phyloP scores from a whole-genome alignment of 2,329 filamentous ascomycete genomes.

The Aspergillus sp. region DNA sequence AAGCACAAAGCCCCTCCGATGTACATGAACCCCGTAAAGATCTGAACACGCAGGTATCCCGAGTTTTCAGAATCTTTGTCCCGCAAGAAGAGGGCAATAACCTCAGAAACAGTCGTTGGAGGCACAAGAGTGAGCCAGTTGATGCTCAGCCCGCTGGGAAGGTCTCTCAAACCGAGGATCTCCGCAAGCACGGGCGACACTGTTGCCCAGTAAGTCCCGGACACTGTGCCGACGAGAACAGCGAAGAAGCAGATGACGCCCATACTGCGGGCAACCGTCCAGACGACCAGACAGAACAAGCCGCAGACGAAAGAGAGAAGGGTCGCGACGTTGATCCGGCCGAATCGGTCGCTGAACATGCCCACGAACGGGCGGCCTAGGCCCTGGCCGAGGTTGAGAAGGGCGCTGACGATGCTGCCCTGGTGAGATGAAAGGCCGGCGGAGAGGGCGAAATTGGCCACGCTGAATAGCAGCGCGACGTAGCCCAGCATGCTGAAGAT shows the following conservation, averaged over 20 bases:
- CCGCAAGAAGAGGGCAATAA: constrained; percentile 52
- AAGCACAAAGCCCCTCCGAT: constrained; percentile 44
- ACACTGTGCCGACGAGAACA: constrained; percentile 48
- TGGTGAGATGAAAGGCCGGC: constrained; percentile 52
- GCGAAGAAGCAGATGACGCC: constrained; percentile 52
- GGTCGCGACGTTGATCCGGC: constrained; percentile 54
- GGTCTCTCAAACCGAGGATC: constrained; percentile 49
- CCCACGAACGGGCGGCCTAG: constrained; percentile 50
- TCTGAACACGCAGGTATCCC: constrained; percentile 32
- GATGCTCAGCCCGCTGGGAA: constrained; percentile 49
- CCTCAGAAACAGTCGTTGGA: constrained; percentile 39
- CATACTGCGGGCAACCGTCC: constrained; percentile 51
- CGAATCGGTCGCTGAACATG: constrained; percentile 51
- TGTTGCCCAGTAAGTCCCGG: constrained; percentile 52
- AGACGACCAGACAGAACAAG: constrained; percentile 51
- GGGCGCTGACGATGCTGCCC: constrained; percentile 51
- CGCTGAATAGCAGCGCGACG: constrained; percentile 53
- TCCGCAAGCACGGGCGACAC: constrained; percentile 52
- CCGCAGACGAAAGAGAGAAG: constrained; percentile 47
- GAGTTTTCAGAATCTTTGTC: constrained; percentile 22
- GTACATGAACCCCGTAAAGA: constrained; percentile 56
- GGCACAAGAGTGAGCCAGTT: constrained; percentile 52
- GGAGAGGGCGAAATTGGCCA: constrained; percentile 53
- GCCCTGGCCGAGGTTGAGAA: constrained; percentile 55
- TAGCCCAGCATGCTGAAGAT: constrained; percentile 57